phyloP scores from a whole-genome alignment of 2,329 filamentous ascomycete species.

The Cryphonectria nitschkei region DNA sequence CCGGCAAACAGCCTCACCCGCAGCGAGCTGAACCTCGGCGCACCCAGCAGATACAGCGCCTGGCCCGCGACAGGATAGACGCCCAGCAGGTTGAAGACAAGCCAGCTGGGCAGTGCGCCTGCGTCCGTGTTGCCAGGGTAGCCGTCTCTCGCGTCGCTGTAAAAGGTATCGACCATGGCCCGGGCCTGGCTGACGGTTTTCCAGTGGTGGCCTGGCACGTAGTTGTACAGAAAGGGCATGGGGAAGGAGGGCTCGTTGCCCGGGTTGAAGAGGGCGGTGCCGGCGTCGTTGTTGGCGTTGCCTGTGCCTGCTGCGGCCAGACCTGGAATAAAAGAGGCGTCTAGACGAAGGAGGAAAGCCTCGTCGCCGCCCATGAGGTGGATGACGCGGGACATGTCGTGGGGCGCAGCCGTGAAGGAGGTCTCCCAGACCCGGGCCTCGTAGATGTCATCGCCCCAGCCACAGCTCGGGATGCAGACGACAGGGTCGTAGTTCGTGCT shows the following conservation, averaged over 20 bases:
- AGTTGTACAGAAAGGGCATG: constrained; percentile 59
- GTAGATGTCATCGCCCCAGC: constrained; percentile 23
- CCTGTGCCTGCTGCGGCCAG: constrained; percentile 1
- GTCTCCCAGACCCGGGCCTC: constrained; percentile 24
- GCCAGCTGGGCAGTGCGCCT: constrained; percentile 53
- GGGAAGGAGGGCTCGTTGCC: constrained; percentile 35
- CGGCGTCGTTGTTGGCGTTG: constrained; percentile 20
- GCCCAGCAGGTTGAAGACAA: constrained; percentile 54
- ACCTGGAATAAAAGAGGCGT: constrained; percentile 22
- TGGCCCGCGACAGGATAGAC: constrained; percentile 53
- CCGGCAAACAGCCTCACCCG: constrained; percentile 17
- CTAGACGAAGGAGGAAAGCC: constrained; percentile 20
- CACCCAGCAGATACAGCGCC: constrained; percentile 49
- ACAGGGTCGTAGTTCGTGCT: constrained; percentile 17
- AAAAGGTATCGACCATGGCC: constrained; percentile 45
- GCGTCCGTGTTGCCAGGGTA: constrained; percentile 51
- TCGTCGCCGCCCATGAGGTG: constrained; percentile 24
- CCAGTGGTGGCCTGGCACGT: constrained; percentile 42
- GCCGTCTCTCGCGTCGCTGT: constrained; percentile 42
- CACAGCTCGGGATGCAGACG: constrained; percentile 13
- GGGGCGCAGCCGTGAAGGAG: constrained; percentile 17
- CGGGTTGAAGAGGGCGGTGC: constrained; percentile 21
- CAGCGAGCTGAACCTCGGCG: constrained; percentile 45
- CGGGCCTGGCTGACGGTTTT: constrained; percentile 41
- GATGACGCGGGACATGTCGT: constrained; percentile 23